Evolutionary conservation across 2,329 filamentous ascomycete genomes (phyloP), one percentile per base, ranked within the genome.

Genomic region (Ambrosiella cleistominuta): DNA sequence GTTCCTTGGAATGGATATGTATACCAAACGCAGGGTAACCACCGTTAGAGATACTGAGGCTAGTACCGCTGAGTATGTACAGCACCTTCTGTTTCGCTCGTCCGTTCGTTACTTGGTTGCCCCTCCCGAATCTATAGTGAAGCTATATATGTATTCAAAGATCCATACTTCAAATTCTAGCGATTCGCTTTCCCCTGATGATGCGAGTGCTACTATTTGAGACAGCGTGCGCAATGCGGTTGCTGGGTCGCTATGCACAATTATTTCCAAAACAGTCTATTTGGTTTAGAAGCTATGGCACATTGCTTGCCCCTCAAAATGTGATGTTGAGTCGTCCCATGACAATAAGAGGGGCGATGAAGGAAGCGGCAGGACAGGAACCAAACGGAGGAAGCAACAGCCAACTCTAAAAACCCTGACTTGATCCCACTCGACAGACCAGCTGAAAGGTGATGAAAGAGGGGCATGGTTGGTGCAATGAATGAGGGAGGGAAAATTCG

Each of bases 1-100:
- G 53, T 11, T 52, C 37, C 57, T 58, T 56, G 38, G 12, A 9
- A 53, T 19, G 13, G 13, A 54, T 54, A 54, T 54, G 52, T 19
- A 54, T 11, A 42, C 15, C 37, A 54, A 54, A 54, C 52, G 38
- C 17, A 27, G 13, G 27, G 47, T 36, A 51, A 51, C 47, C 37
- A 51, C 15, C 47, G 15, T 27, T 51, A 35, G n/a, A 51, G 47
- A 27, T 11, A 27, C 17, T 27, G 13, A 51, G 19, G 27, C 17
- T 51, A 9, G 13, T 51, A n/a, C 47, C 19, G 19, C 47, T 51
- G 8, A 19, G 19, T 7, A 35, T 13, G 3, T 51, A 35, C 27
- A 51, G 47, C 35, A 37, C 47, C 47, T 51, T 51, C 47, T 15
- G 47, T 51, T n/a, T 51, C 12, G 45, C 27, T 49, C 9, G 19